Conservation (phyloP, 768 basidiomycete genomes). For the Suillus placidus region DNA sequence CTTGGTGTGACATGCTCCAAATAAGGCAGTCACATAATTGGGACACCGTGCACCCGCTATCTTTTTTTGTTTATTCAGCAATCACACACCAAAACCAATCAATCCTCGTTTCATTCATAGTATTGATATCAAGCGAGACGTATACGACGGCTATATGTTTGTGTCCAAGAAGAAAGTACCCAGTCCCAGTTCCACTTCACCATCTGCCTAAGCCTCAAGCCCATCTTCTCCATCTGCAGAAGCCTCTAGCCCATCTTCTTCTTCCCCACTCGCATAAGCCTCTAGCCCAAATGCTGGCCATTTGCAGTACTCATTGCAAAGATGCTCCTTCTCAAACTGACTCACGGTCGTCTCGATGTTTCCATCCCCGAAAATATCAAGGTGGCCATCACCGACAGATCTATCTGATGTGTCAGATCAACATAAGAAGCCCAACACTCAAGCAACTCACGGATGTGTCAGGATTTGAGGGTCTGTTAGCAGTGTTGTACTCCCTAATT, state of each 20-base stretch:
- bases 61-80: too few relatives aligned
- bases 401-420: not conserved
- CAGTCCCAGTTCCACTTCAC: not conserved
- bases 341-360: constrained; percentile 13
- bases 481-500: not conserved
- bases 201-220: not conserved
- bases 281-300: constrained; percentile 16
- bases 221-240: too few relatives aligned
- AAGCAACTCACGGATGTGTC: not conserved
- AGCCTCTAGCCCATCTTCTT: too few relatives aligned
- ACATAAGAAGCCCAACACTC: not conserved
- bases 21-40: constrained; percentile 3
- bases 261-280: not conserved
- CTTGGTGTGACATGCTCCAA: not conserved
- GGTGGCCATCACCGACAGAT: not conserved
- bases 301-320: constrained; percentile 16
- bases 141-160: not conserved
- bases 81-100: too few relatives aligned
- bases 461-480: not conserved
- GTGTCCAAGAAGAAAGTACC: not conserved
- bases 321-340: constrained; percentile 9
- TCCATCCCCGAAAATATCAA: constrained; percentile 13
- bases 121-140: too few relatives aligned
- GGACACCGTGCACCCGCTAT: not conserved
- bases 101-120: too few relatives aligned